Percentiles rank a stretch among this genome's conserved stretches.
Evolutionary conservation across 1,284 basidiomycete species (phyloP).

Genomic region (Leucoagaricus sp.): DNA sequence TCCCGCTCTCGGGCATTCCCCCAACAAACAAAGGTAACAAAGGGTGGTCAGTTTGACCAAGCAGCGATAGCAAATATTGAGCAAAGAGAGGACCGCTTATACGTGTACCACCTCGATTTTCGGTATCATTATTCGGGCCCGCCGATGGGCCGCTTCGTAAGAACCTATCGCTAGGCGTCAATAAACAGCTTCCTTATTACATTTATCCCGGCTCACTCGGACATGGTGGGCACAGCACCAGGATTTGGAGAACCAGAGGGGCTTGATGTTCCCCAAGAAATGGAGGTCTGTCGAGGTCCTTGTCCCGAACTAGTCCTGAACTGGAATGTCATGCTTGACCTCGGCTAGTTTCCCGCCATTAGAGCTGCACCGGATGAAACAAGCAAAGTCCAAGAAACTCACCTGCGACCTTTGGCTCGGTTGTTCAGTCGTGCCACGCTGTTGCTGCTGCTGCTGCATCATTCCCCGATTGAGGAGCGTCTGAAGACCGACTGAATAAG

Average conservation of each 20-base stretch:
- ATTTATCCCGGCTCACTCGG: slow-evolving; percentile 40
- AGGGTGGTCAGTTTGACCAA: slow-evolving; percentile 48
- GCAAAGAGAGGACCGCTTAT: slow-evolving; percentile 67
- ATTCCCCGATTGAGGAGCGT: slow-evolving; percentile 37
- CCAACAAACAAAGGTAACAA: slow-evolving; percentile 41
- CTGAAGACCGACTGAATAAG: slow-evolving; percentile 32
- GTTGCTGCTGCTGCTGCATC: not conserved
- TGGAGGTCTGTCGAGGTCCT: slow-evolving; percentile 7
- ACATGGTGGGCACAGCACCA: slow-evolving; percentile 42
- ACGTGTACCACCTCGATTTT: slow-evolving; percentile 28
- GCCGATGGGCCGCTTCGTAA: slow-evolving; percentile 39
- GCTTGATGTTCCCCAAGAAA: slow-evolving; percentile 17
- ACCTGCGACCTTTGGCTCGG: not conserved
- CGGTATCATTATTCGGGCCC: slow-evolving; percentile 15
- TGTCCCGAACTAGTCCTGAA: slow-evolving; percentile 4
- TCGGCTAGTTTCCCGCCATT: slow-evolving; percentile 2
- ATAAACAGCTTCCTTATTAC: not conserved
- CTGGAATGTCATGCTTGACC: slow-evolving; percentile 17
- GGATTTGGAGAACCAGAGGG: slow-evolving; percentile 8
- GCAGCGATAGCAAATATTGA: slow-evolving; percentile 67
- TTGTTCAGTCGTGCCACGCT: not conserved
- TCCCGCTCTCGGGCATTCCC: slow-evolving; percentile 45
- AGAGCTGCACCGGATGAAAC: not conserved
- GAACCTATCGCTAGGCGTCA: slow-evolving; percentile 15
- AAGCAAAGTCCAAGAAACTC: not conserved